phyloP scores from a whole-genome alignment of 2,329 filamentous ascomycete genomes.

The Xylariaceae sp. region DNA sequence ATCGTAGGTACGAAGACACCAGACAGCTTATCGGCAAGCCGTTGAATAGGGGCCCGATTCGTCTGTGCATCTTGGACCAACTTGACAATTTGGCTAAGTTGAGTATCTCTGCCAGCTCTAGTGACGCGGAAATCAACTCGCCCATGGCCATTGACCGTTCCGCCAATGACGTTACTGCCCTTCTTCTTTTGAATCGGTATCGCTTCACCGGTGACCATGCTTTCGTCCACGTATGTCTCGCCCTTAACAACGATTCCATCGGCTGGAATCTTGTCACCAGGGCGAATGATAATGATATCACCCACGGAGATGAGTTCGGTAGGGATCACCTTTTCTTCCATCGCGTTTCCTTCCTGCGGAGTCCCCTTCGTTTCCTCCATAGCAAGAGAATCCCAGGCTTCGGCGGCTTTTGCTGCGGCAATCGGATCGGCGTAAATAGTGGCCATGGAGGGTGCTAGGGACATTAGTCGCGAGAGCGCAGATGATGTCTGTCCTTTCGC shows the following conservation, averaged over 20 bases:
- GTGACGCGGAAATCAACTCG: conserved; percentile 89
- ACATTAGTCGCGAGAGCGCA: conserved; percentile 91
- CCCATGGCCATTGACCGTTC: conserved; percentile 91
- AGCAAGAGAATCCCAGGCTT: conserved; percentile 59
- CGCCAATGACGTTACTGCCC: conserved; percentile 75
- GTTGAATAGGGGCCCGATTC: conserved; percentile 87
- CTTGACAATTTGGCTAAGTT: conserved; percentile 95
- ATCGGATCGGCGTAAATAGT: conserved; percentile 95
- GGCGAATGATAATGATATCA: conserved; percentile 86
- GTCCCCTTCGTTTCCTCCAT: conserved; percentile 43
- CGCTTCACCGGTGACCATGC: conserved; percentile 96
- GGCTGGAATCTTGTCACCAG: conserved; percentile 93
- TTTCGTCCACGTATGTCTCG: conserved; percentile 92
- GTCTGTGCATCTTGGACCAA: conserved; percentile 98
- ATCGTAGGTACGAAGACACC: conserved; percentile 93
- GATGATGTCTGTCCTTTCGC: conserved; percentile 96
- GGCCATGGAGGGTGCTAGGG: conserved; percentile 89
- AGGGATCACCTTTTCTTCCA: conserved; percentile 81
- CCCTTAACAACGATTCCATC: conserved; percentile 83
- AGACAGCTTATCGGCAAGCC: conserved; percentile 82
- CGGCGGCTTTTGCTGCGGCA: conserved; percentile 83
- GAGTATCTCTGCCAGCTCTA: conserved; percentile 87
- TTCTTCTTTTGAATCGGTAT: conserved; percentile 90
- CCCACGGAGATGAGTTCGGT: conserved; percentile 92
- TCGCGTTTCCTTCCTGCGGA: conserved; percentile 50